phyloP scores from a whole-genome alignment of 345 rosid genomes.

The Eucalyptus polybractea region DNA sequence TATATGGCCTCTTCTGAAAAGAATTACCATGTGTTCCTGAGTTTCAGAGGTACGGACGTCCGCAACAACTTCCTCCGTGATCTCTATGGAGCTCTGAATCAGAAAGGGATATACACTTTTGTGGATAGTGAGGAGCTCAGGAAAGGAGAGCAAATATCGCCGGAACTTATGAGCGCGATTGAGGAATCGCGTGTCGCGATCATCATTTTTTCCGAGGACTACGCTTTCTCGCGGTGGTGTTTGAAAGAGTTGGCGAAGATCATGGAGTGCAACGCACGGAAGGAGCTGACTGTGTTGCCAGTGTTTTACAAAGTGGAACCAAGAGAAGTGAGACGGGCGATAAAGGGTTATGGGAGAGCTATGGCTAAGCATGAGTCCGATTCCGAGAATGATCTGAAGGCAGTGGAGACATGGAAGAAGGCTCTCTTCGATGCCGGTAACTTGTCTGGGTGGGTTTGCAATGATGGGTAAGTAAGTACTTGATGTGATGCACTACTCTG shows the following conservation, averaged over 20 bases:
- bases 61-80: no score
- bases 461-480: not conserved
- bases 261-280: not conserved
- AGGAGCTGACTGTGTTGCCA: not conserved
- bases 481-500: rapidly evolving
- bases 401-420: not conserved
- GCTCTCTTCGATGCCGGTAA: rapidly evolving
- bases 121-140: rapidly evolving
- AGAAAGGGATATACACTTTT: not conserved
- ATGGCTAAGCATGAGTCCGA: not conserved
- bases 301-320: not conserved
- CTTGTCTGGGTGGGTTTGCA: not conserved
- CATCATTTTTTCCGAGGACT: not conserved
- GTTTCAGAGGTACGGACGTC: no score
- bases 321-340: not conserved
- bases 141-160: not conserved
- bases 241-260: rapidly evolving
- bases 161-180: rapidly evolving
- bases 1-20: no score
- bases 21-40: no score
- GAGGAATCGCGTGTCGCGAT: not conserved
- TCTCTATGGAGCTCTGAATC: no score
- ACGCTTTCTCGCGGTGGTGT: rapidly evolving
- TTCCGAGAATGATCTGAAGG: not conserved
- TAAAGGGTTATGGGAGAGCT: no score